Base-by-base conservation (phyloP, 345 rosid genomes). In the Dipteronia dyeriana region DNA sequence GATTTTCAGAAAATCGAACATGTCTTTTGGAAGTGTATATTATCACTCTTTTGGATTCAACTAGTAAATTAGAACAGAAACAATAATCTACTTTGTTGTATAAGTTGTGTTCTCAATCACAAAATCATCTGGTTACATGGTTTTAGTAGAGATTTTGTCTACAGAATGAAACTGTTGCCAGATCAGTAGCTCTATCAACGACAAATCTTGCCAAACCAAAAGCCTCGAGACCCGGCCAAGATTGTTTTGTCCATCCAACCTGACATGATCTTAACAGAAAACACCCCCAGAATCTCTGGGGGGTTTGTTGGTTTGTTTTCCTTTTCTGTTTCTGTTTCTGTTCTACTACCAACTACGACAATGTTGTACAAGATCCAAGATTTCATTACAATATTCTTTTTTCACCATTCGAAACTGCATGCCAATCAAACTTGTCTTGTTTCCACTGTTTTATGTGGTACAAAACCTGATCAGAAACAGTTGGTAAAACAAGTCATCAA, bases 181-280 rank as follows among this genome's bases (percentile, higher is more conserved):
- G 29, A 26, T 26, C 29, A 29, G 31, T 29, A 29, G 31, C 31
- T 29, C 31, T 29, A 29, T 29, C 31, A 29, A 1, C 31, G 3
- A 29, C 31, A 29, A 5, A 39, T 39, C 16, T 11, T 19, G 22
- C 22, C 60, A 57, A 57, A 57, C 22, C 23, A 20, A 57, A 57
- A 57, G 9, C 25, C 63, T 20, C 25, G 9, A 29, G 70, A 64
- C 62, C 62, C 11, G 70, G 77, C 17, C 19, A 26, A 54, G 23
- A 43, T 41, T 73, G 47, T 43, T 61, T 38, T 51, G 7, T 47
- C 14, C 6, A n/a, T 9, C 19, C 17, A 7, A 10, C 38, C 59
- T 71, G 75, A 25, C 54, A 66, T 66, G 22, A 75, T 77, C 80
- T 75, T 47, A 77, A 66, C 82, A 61, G 75, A 34, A 84, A 67